Base-by-base conservation (phyloP, 2,329 filamentous ascomycete species). In the Fusarium coicis region DNA sequence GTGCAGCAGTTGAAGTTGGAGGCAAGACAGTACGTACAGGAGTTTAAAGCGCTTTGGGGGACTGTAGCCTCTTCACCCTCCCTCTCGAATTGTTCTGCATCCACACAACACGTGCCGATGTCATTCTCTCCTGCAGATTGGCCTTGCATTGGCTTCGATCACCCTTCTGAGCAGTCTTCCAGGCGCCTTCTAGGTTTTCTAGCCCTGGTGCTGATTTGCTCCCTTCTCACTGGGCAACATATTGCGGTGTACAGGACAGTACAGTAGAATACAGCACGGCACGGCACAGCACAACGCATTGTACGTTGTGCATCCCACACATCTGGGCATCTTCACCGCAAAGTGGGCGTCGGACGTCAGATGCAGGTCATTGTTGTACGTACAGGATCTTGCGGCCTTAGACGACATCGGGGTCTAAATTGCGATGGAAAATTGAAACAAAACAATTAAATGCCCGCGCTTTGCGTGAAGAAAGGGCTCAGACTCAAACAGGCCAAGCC, bases 151-250 rank as follows among this genome's bases (percentile, higher is more conserved):
- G 70, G 70, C 43, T 64, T 71, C 66, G 62, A 74, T 74, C 62
- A 43, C 42, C 26, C 47, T 63, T 68, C 55, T 47, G 36, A 42
- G 32, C 28, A 43, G 36, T 47, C 55, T 69, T 73, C 59, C 44
- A 70, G 55, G 57, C 70, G 30, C 11, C 40, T 74, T 74, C 70
- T 71, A 67, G 62, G 40, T 72, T 61, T 73, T 74, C 70, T 64
- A 74, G 70, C 62, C 53, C 59, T 50, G 53, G 16, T 5, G 19
- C 16, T 62, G 46, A 61, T 70, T 52, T 43, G 52, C 26, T 34
- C 28, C 30, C 44, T 36, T 39, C 2, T 42, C 26, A 57, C 26
- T 11, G 30, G 40, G 19, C 43, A 34, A 55, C 23, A 26, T 44
- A 28, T 70, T 70, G 67, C 60, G 66, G 67, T 70, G 67, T 59